These are phyloP conservation scores for Nakaseomyces bracarensis DNA, from an alignment of 1,139 yeast genomes.

Conservation along the genomic window DNA sequence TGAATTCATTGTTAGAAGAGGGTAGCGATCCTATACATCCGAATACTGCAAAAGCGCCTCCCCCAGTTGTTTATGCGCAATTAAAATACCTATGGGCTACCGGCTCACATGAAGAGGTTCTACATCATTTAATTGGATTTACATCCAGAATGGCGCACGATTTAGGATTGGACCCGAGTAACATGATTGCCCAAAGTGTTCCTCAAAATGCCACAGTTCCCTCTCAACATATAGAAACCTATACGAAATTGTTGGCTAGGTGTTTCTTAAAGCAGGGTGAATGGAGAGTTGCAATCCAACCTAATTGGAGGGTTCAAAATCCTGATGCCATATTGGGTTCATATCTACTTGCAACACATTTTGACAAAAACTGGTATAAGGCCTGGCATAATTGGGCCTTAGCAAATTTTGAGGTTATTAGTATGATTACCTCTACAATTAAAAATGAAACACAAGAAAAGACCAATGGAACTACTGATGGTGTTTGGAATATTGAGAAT, in stretches of 20 bases:
- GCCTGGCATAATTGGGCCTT: constrained; percentile 99
- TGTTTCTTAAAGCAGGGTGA: constrained; percentile 97
- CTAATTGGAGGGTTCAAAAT: constrained; percentile 62
- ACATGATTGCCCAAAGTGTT: constrained; percentile 60
- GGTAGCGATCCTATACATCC: constrained; percentile 39
- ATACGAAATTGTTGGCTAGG: constrained; percentile 82
- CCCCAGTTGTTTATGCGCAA: constrained; percentile 95
- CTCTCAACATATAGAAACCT: constrained; percentile 72
- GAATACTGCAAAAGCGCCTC: constrained; percentile 80
- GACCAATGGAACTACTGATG: constrained; percentile 22
- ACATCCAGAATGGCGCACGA: constrained; percentile 88
- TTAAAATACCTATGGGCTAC: constrained; percentile 96
- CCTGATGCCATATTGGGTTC: constrained; percentile 82
- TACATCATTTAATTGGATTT: constrained; percentile 78
- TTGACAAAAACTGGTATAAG: constrained; percentile 88
- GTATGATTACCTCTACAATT: constrained; percentile 42
- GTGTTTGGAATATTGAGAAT: constrained; percentile 17
- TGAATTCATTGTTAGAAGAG: constrained; percentile 62
- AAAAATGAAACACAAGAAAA: constrained; percentile 4
- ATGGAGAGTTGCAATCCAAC: constrained; percentile 84
- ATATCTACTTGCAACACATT: constrained; percentile 86
- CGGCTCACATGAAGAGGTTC: constrained; percentile 80
- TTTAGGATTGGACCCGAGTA: constrained; percentile 71
- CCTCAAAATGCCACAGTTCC: constrained; percentile 49
- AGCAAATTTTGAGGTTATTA: constrained; percentile 91